A percentile compares a stretch with the other conserved stretches of the same genome.
Evolutionary conservation across 2,329 filamentous ascomycete genomes (phyloP).

Genomic region (Erysiphe pulchra): DNA sequence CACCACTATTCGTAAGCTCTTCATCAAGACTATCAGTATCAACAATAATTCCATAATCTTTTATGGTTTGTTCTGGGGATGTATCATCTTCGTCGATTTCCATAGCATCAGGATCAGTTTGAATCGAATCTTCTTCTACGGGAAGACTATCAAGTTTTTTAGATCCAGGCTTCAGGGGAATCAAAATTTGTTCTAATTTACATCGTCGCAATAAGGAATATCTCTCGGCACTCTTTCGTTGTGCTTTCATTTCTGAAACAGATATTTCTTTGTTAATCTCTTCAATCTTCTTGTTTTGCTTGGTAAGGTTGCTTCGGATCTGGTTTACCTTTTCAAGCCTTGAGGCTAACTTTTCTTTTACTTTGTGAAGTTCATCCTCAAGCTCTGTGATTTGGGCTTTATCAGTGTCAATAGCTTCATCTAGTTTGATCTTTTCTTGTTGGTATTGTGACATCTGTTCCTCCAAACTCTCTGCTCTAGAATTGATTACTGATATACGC

Average conservation of each 20-base stretch:
- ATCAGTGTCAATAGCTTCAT: slow-evolving; percentile 44
- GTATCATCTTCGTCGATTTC: slow-evolving; percentile 58
- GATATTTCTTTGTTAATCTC: slow-evolving; percentile 46
- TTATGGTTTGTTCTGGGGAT: slow-evolving; percentile 38
- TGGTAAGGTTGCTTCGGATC: slow-evolving; percentile 57
- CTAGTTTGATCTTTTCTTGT: slow-evolving; percentile 46
- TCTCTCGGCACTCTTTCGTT: slow-evolving; percentile 61
- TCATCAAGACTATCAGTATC: slow-evolving; percentile 65
- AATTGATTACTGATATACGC: slow-evolving; percentile 43
- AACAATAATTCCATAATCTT: slow-evolving; percentile 79
- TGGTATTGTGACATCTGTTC: slow-evolving; percentile 44
- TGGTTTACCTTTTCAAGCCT: slow-evolving; percentile 54
- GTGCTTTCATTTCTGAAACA: slow-evolving; percentile 58
- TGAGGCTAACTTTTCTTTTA: slow-evolving; percentile 39
- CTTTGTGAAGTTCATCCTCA: slow-evolving; percentile 41
- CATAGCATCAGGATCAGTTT: slow-evolving; percentile 68
- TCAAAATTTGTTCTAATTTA: slow-evolving; percentile 75
- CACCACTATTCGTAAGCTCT: slow-evolving; percentile 51
- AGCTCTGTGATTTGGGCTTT: slow-evolving; percentile 56
- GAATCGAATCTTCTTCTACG: slow-evolving; percentile 57
- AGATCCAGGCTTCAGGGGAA: slow-evolving; percentile 54
- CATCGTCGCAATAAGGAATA: slow-evolving; percentile 69
- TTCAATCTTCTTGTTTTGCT: slow-evolving; percentile 65
- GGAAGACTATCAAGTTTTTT: slow-evolving; percentile 53
- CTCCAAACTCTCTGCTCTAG: slow-evolving; percentile 37